Evolutionary conservation across 1,284 basidiomycete species (phyloP), one percentile per base, ranked within the genome.

Genomic region (Irpex sp.): DNA sequence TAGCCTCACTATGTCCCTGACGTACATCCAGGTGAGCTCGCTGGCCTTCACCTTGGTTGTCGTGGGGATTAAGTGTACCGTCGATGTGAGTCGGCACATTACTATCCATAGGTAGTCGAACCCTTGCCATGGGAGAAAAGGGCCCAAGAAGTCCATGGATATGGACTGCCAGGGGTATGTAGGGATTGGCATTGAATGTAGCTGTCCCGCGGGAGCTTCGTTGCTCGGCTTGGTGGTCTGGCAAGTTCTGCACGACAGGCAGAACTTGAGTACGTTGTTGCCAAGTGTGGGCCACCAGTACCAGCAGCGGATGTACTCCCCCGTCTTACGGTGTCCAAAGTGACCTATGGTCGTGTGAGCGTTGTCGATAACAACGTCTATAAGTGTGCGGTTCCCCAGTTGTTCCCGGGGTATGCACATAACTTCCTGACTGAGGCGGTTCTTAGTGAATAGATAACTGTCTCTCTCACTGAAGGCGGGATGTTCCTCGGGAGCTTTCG

Each of bases 61-160:
- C 32, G 32, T 32, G 3, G 32, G 32, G 2, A 32, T 32, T 3
- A 32, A 5, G 4, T 32, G 32, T 32, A 32, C 32, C 3, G 2
- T 32, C 32, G 32, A 32, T 6, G 32, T 32, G 2, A 32, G 32
- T 5, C 32, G 2, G 5, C 32, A 32, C 4, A 85, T 82, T 0
- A 85, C 71, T 0, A 81, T 78, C 13, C 79, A 76, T 1, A 82
- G 54, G 27, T 67, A 67, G 32, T 74, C 56, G 63, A 64, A 68
- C 63, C 64, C 73, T 1, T 43, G n/a, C 81, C 4, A 82, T 15
- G 45, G 11, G 3, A 80, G 83, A 7, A 86, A 70, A 0, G 82
- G 83, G 4, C 83, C 82, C 1, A 85, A 79, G 60, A 84, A 85
- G 66, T 85, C 83, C n/a, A 85, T 80, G 0, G 76, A 79, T 0